Conservation (phyloP, 2,329 filamentous ascomycete genomes). For the Huntiella bhutanensis region DNA sequence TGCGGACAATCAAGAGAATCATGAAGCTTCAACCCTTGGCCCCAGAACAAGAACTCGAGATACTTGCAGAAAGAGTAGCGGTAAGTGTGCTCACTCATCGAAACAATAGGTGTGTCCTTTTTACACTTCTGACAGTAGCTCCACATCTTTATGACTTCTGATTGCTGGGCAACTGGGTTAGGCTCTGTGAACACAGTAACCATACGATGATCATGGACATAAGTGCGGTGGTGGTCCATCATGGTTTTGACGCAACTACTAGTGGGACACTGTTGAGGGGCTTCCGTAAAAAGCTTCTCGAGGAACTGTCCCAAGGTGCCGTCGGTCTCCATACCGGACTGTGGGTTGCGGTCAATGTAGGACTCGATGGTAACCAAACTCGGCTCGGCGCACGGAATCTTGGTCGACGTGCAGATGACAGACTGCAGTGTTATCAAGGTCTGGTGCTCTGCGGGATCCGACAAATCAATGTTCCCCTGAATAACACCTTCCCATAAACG, state of each 20-base stretch:
- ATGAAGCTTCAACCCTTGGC: conserved; percentile 56
- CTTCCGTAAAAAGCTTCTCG: conserved; percentile 65
- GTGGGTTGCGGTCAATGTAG: conserved; percentile 79
- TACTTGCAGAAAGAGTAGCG: conserved; percentile 99
- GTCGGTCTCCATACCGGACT: conserved; percentile 55
- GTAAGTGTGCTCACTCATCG: conserved; percentile 89
- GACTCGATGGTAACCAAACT: conserved; percentile 80
- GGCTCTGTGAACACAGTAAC: conserved; percentile 74
- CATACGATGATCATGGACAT: conserved; percentile 88
- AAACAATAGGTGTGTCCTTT: conserved; percentile 71
- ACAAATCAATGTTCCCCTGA: conserved; percentile 69
- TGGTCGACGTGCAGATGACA: conserved; percentile 79
- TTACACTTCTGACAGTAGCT: conserved; percentile 85
- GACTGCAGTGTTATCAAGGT: conserved; percentile 92
- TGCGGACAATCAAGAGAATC: conserved; percentile 61
- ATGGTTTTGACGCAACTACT: conserved; percentile 78
- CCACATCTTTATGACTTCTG: conserved; percentile 79
- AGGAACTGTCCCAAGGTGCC: conserved; percentile 91
- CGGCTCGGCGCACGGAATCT: conserved; percentile 81
- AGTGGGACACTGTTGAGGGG: conserved; percentile 58
- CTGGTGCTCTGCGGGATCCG: conserved; percentile 88
- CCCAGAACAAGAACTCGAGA: conserved; percentile 94
- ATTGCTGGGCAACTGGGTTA: conserved; percentile 25
- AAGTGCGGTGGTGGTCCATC: conserved; percentile 85
- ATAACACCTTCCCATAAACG: conserved; percentile 94